Evolutionary conservation across 2,329 filamentous ascomycete species (phyloP), one percentile per base, ranked within the genome.

Genomic region (Colletotrichum tanaceti): DNA sequence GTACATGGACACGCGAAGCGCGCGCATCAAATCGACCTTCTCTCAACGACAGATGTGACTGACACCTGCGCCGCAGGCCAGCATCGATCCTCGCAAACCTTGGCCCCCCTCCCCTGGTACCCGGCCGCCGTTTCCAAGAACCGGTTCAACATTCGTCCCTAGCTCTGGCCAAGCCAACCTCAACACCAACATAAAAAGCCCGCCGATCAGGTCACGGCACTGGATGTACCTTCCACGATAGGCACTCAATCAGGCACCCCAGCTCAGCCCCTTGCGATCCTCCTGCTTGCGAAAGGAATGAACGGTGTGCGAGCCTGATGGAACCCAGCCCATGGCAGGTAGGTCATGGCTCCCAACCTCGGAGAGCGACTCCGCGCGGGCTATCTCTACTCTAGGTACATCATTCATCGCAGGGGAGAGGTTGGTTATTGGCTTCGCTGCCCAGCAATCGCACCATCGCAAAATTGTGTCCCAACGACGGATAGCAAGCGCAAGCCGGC

Each of bases 161-260:
- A 43, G 55, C 55, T 16, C 16, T 24, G 35, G 55, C 50, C 62
- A 24, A 52, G 62, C 44, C 47, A 47, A 50, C 13, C 13, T n/a
- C 11, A 38, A 47, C 53, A 18, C 41, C 61, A n/a, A 68, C 28
- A 47, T 2, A 41, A 24, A 41, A 24, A 32, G 35, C 55, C 63
- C 62, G 55, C 55, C 55, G 62, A 65, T 68, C 62, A 55, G 41
- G 65, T 57, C n/a, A 44, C 22, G 35, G 16, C 16, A n/a, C 49
- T 60, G 49, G 52, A 60, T 68, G 16, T 55, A 65, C 61, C 61
- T 68, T 68, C 61, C 65, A 59, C 44, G 54, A 68, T 60, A 57
- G 61, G 65, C 55, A 68, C 20, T 55, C 49, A 49, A 58, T 54
- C 53, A 64, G 44, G 58, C 32, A 49, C 53, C 65, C 54, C 44